Percentiles rank a stretch among this genome's conserved stretches.
Evolutionary conservation across 371 early-diverging fungal species (phyloP).

Genomic region (Mycotypha africana): DNA sequence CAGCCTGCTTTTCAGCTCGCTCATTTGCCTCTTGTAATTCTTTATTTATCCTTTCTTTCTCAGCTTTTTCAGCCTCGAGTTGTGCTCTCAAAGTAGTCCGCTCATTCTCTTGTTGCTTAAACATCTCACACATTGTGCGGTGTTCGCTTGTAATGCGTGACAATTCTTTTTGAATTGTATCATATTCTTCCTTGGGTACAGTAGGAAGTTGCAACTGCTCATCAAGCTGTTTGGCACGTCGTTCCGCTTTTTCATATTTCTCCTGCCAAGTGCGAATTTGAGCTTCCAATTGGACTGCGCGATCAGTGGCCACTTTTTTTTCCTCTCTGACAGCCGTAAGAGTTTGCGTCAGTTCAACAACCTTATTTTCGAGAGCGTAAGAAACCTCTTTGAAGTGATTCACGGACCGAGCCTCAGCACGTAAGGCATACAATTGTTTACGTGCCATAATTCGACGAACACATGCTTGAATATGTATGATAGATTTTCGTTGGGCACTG

Average conservation of each 20-base stretch:
- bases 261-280: constrained; percentile 70
- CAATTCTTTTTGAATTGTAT: constrained; percentile 49
- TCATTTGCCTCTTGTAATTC: constrained; percentile 34
- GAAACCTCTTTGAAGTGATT: constrained; percentile 93
- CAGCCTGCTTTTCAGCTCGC: constrained; percentile 21
- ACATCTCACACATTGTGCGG: constrained; percentile 46
- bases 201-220: constrained; percentile 53
- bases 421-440: constrained; percentile 57
- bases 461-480: constrained; percentile 80
- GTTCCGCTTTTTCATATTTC: constrained; percentile 56
- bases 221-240: constrained; percentile 45
- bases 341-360: constrained; percentile 84
- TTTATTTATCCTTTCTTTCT: constrained; percentile 58
- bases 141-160: constrained; percentile 36
- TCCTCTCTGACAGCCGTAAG: constrained; percentile 74
- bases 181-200: constrained; percentile 57
- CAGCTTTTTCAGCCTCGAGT: constrained; percentile 57
- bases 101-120: constrained; percentile 61
- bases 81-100: constrained; percentile 55
- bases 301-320: constrained; percentile 53
- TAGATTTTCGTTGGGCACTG: constrained; percentile 39
- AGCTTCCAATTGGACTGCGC: constrained; percentile 59
- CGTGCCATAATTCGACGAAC: constrained; percentile 78
- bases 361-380: constrained; percentile 88
- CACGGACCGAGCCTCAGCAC: constrained; percentile 87